Evolutionary conservation across 129 eudicot genomes (phyloP).

Genomic region (Escallonia herrerae): DNA sequence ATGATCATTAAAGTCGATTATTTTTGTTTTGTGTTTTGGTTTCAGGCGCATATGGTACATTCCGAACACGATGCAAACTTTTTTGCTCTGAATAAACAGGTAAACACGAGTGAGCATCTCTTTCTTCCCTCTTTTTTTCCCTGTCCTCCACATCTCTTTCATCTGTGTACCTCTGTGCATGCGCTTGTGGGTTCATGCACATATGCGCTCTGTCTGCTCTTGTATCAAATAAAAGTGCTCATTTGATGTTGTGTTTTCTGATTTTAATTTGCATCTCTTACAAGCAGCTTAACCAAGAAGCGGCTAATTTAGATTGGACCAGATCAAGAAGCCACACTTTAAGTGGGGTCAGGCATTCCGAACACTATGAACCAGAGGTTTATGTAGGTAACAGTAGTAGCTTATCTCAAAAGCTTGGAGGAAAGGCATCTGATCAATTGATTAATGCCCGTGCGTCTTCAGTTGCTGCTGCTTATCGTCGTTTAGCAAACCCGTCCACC

Average conservation of each 20-base stretch:
- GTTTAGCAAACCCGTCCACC: conserved; percentile 44
- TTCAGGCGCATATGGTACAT: conserved; percentile 88
- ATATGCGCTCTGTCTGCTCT: not conserved
- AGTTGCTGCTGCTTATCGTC: conserved; percentile 80
- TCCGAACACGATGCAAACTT: conserved; percentile 83
- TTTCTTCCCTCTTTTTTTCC: not conserved
- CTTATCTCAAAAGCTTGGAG: conserved; percentile 69
- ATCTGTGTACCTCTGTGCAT: not conserved
- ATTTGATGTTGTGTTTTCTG: not conserved
- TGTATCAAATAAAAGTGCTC: not conserved
- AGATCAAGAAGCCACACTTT: conserved; percentile 64
- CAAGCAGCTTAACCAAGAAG: conserved; percentile 80
- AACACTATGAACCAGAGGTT: conserved; percentile 33
- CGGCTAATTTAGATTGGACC: conserved; percentile 81
- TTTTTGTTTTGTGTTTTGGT: not conserved
- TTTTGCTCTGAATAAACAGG: conserved; percentile 78
- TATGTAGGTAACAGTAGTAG: conserved; percentile 13
- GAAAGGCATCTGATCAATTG: conserved; percentile 31
- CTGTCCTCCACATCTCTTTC: not conserved
- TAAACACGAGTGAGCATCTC: conserved; percentile 17
- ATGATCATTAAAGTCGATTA: not conserved
- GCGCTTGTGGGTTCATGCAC: not conserved
- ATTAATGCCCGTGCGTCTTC: conserved; percentile 69
- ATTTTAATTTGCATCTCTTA: not conserved
- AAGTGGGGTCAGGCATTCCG: conserved; percentile 32